phyloP scores from a whole-genome alignment of 176 grass and related monocot species.

The Juncus inflexus region DNA sequence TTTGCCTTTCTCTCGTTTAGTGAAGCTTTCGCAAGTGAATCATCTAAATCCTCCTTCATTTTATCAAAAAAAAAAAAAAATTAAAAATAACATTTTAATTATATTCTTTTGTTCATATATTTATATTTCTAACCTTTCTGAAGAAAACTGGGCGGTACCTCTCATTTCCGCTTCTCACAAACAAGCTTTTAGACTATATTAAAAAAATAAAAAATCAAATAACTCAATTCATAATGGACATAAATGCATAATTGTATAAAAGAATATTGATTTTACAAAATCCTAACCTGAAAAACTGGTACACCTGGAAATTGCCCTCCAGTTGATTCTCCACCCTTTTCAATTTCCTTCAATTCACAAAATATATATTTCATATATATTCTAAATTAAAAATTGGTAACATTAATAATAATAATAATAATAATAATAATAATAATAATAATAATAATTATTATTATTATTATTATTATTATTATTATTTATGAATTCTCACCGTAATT shows the following conservation, averaged over 20 bases:
- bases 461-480: too few relatives aligned
- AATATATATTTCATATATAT: background rate
- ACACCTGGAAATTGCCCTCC: slow-evolving; percentile 67
- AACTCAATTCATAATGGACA: too few relatives aligned
- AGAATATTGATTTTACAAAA: background rate
- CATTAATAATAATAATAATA: background rate
- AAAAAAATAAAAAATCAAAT: slow-evolving; percentile 11
- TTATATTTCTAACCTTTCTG: slow-evolving; percentile 61
- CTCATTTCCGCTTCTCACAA: slow-evolving; percentile 74
- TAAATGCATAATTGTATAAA: background rate
- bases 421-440: too few relatives aligned
- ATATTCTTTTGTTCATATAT: background rate
- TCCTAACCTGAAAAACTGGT: slow-evolving; percentile 81
- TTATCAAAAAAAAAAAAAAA: background rate
- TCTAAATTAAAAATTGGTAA: background rate
- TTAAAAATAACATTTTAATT: background rate
- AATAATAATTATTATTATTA: too few relatives aligned
- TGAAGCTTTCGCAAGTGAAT: slow-evolving; percentile 60
- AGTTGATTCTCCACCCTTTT: slow-evolving; percentile 38
- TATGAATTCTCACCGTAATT: slow-evolving; percentile 43
- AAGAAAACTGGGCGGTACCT: slow-evolving; percentile 96
- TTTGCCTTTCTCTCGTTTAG: slow-evolving; percentile 56
- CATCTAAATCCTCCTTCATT: slow-evolving; percentile 80
- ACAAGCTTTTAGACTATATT: slow-evolving; percentile 63
- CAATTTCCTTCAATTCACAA: slow-evolving; percentile 44